phyloP scores from a whole-genome alignment of 441 rosid genomes.

The Brassica hybrid region DNA sequence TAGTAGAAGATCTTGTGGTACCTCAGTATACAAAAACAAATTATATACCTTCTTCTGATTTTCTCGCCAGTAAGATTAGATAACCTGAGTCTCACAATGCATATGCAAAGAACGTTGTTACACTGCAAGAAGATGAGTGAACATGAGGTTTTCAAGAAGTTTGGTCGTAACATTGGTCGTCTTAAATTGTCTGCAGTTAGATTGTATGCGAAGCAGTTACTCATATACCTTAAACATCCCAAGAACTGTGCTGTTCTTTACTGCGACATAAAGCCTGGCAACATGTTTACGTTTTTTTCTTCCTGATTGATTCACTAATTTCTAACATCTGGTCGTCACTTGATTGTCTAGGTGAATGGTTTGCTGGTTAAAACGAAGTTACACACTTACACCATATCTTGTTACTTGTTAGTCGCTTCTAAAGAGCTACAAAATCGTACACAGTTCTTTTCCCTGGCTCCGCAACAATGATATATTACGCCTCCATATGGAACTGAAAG shows the following conservation, averaged over 20 bases:
- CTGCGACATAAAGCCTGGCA: neutral
- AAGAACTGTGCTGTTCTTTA: neutral
- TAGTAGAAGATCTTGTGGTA: conserved; percentile 58
- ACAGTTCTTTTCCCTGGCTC: neutral
- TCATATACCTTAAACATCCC: neutral
- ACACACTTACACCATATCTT: conserved; percentile 73
- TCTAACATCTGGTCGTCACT: neutral
- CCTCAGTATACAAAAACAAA: neutral
- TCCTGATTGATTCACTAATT: neutral
- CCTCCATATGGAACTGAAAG: neutral
- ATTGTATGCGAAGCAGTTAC: neutral
- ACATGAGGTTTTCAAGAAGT: neutral
- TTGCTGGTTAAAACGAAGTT: conserved; percentile 91
- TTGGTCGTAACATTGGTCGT: neutral
- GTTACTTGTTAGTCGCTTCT: conserved; percentile 81
- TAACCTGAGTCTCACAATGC: neutral
- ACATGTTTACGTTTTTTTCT: conserved; percentile 7
- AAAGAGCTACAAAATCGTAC: neutral
- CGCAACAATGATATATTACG: neutral
- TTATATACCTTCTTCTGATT: neutral
- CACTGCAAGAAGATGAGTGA: neutral
- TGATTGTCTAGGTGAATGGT: conserved; percentile 81
- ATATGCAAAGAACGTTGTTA: neutral
- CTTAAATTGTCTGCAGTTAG: neutral
- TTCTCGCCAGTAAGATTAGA: neutral